A percentile compares a stretch with the other conserved stretches of the same genome.
phyloP scores from a whole-genome alignment of 805 yeast genomes.

The Lachancea lanzarotensis region DNA sequence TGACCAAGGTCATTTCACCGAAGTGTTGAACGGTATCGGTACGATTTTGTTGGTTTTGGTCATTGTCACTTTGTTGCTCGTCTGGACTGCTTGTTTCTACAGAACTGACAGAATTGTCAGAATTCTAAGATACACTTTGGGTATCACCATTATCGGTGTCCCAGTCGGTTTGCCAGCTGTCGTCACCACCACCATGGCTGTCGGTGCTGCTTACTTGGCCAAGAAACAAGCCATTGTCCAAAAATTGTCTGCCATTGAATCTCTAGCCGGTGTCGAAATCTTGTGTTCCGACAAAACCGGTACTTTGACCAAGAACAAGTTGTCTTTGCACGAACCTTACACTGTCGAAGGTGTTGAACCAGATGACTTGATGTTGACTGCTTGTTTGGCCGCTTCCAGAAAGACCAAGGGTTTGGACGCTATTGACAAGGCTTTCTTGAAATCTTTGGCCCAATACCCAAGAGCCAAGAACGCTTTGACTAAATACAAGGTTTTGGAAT shows the following conservation, averaged over 20 bases:
- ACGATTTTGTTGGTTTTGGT: conserved; percentile 84
- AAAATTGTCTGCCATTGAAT: conserved; percentile 93
- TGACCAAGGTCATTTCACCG: conserved; percentile 95
- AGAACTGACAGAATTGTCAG: conserved; percentile 80
- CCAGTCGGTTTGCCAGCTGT: conserved; percentile 99
- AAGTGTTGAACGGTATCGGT: conserved; percentile 97
- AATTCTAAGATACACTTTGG: conserved; percentile 86
- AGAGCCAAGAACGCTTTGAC: conserved; percentile 87
- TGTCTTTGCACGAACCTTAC: conserved; percentile 94
- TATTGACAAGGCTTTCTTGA: conserved; percentile 93
- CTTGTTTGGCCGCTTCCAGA: conserved; percentile 96
- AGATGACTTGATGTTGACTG: conserved; percentile 94
- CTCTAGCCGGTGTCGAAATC: conserved; percentile 95
- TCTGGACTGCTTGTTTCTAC: conserved; percentile 93
- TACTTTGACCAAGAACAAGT: conserved; percentile 94
- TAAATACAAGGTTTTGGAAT: conserved; percentile 89
- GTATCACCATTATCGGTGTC: conserved; percentile 95
- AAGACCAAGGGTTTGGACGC: conserved; percentile 98
- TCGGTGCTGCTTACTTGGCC: conserved; percentile 98
- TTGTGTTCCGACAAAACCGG: conserved; percentile 98
- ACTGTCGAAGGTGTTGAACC: conserved; percentile 96
- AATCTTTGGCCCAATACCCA: conserved; percentile 82
- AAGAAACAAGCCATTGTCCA: conserved; percentile 97
- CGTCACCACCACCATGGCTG: conserved; percentile 98
- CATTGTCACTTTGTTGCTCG: conserved; percentile 76